Conservation (phyloP, 148 eudicot species). For the Drosera capensis region DNA sequence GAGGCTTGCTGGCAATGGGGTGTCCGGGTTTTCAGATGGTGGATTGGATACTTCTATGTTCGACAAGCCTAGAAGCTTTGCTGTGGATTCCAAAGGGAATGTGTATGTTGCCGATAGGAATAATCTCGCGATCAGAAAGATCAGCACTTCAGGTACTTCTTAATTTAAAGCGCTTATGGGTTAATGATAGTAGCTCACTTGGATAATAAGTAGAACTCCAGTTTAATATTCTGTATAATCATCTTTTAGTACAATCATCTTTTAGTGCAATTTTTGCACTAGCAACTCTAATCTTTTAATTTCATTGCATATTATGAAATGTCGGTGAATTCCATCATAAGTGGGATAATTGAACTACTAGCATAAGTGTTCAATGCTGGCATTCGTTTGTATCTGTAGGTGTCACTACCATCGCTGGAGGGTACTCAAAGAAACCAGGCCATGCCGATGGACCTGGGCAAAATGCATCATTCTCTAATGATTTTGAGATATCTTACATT, state of each 20-base stretch:
- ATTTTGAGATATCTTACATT: conserved; percentile 43
- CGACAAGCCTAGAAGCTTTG: conserved; percentile 49
- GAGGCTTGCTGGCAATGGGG: conserved; percentile 32
- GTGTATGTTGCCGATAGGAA: conserved; percentile 51
- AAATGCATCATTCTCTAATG: conserved; percentile 48
- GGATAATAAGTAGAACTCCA: neutral
- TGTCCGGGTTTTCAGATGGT: conserved; percentile 37
- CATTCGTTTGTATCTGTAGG: conserved; percentile 25
- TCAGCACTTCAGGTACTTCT: conserved; percentile 41
- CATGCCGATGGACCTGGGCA: conserved; percentile 47
- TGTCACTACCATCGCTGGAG: conserved; percentile 73
- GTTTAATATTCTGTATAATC: too few relatives aligned
- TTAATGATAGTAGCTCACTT: neutral
- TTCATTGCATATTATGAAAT: too few relatives aligned
- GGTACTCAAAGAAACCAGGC: conserved; percentile 26
- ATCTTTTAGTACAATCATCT: too few relatives aligned
- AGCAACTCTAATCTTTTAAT: too few relatives aligned
- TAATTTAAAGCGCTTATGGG: neutral
- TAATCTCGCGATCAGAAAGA: conserved; percentile 50
- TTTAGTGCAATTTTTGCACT: too few relatives aligned
- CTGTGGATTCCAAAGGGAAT: conserved; percentile 57
- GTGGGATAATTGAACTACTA: too few relatives aligned
- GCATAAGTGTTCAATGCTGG: too few relatives aligned
- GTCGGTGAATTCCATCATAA: too few relatives aligned
- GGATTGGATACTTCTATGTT: conserved; percentile 36